These are phyloP conservation scores for Quercus phellos DNA, from an alignment of 331 rosid genomes.

Conservation along the genomic window DNA sequence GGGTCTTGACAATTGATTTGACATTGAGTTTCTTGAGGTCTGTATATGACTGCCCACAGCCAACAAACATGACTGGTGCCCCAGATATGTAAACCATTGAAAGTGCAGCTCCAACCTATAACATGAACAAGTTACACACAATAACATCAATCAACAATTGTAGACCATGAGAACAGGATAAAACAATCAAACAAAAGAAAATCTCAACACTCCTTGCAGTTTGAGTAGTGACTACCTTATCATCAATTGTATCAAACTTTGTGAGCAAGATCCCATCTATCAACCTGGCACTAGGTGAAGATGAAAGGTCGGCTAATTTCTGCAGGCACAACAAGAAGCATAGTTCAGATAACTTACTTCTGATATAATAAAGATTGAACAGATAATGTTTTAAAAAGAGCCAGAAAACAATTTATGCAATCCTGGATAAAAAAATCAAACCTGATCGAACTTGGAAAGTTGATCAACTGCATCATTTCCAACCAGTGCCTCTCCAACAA, in stretches of 20 bases:
- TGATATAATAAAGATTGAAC: not conserved
- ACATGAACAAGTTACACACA: not conserved
- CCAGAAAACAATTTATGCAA: not conserved
- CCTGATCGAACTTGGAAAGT: slow-evolving; percentile 97
- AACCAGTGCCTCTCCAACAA: slow-evolving; percentile 98
- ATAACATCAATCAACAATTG: not conserved
- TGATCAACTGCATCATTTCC: slow-evolving; percentile 99
- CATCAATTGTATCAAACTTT: slow-evolving; percentile 95
- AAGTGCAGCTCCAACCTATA: slow-evolving; percentile 96
- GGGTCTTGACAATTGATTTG: slow-evolving; percentile 87
- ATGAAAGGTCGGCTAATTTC: slow-evolving; percentile 89
- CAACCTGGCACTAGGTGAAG: slow-evolving; percentile 57
- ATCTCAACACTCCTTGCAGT: not conserved
- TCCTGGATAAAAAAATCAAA: slow-evolving; percentile 11
- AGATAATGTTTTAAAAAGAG: not conserved
- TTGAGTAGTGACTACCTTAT: slow-evolving; percentile 54
- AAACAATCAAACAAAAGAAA: slow-evolving; percentile 6
- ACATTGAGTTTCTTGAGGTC: slow-evolving; percentile 95
- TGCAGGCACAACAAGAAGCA: slow-evolving; percentile 26
- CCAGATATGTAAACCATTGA: slow-evolving; percentile 98
- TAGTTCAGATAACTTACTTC: not conserved
- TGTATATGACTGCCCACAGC: slow-evolving; percentile 95
- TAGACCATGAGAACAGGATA: not conserved
- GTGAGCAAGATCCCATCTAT: slow-evolving; percentile 97
- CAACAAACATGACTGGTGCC: slow-evolving; percentile 97